These are phyloP conservation scores for Xylariaceae sp. DNA, from an alignment of 2,329 filamentous ascomycete genomes.

Conservation along the genomic window DNA sequence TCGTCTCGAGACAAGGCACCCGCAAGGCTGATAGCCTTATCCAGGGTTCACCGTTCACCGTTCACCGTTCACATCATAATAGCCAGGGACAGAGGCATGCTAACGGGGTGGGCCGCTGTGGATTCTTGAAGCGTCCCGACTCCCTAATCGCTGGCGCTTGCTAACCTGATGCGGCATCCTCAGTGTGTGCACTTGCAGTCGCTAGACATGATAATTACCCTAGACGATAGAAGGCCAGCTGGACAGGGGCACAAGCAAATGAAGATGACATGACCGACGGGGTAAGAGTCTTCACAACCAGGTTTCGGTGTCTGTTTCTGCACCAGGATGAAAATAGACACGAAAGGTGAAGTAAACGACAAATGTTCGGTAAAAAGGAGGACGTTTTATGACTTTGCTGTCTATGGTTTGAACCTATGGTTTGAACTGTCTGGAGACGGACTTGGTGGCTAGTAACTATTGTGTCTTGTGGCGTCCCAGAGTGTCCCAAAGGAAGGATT, in stretches of 20 bases:
- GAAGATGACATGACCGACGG: slow-evolving; percentile 3
- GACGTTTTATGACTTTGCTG: not conserved
- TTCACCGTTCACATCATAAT: slow-evolving; percentile 7
- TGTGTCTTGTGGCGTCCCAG: too few relatives aligned
- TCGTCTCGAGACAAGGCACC: slow-evolving; percentile 21
- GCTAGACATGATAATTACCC: slow-evolving; percentile 10
- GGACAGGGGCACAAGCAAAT: slow-evolving; percentile 19
- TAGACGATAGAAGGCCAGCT: slow-evolving; percentile 21
- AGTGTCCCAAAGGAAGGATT: too few relatives aligned
- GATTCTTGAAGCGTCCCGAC: not conserved
- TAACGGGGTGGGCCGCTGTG: slow-evolving; percentile 11
- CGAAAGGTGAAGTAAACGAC: not conserved
- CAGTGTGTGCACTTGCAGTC: not conserved
- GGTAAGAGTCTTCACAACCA: not conserved
- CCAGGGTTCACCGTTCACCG: slow-evolving; percentile 13
- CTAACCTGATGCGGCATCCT: slow-evolving; percentile 3
- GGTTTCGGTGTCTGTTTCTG: not conserved
- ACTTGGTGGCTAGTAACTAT: too few relatives aligned
- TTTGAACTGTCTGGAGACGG: too few relatives aligned
- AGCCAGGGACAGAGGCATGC: not conserved
- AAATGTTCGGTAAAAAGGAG: not conserved
- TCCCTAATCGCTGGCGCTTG: not conserved
- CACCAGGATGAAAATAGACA: too few relatives aligned
- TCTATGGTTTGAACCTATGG: too few relatives aligned
- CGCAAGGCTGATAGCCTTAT: slow-evolving; percentile 32